These are phyloP conservation scores for Leptographium radiaticola DNA, from an alignment of 2,329 filamentous ascomycete species.

Conservation along the genomic window DNA sequence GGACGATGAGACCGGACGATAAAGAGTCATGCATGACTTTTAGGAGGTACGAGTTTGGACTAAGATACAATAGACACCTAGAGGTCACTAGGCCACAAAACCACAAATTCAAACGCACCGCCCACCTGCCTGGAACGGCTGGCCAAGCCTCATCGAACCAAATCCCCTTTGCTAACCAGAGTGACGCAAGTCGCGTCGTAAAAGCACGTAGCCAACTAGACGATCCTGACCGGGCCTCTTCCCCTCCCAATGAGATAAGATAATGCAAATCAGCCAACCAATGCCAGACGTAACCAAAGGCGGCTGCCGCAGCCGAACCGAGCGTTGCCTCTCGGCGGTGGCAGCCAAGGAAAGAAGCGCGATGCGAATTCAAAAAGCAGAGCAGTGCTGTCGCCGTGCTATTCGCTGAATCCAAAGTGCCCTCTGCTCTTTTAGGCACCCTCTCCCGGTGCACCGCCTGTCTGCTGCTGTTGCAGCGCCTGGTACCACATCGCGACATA, in stretches of 20 bases:
- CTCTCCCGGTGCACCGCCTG: constrained; percentile 7
- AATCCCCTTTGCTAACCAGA: not conserved
- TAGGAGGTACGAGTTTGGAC: not conserved
- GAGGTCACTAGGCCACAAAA: not conserved
- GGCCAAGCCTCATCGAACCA: not conserved
- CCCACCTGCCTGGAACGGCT: not conserved
- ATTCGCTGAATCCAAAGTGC: too few relatives aligned
- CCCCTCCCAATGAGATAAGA: not conserved
- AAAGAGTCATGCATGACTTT: too few relatives aligned
- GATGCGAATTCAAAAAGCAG: too few relatives aligned
- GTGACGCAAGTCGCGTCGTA: not conserved
- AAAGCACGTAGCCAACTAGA: not conserved
- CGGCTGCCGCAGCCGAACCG: not conserved
- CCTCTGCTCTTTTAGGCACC: not conserved
- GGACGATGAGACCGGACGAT: not conserved
- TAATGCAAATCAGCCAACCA: not conserved
- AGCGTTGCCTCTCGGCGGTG: too few relatives aligned
- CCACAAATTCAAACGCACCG: not conserved
- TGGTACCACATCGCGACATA: constrained; percentile 75
- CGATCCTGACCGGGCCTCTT: not conserved
- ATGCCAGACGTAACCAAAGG: not conserved
- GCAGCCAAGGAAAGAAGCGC: too few relatives aligned
- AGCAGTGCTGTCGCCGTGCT: too few relatives aligned
- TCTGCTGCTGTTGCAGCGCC: constrained; percentile 31
- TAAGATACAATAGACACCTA: not conserved